phyloP scores from a whole-genome alignment of 257 asterid species.

The Capsicum chinense region DNA sequence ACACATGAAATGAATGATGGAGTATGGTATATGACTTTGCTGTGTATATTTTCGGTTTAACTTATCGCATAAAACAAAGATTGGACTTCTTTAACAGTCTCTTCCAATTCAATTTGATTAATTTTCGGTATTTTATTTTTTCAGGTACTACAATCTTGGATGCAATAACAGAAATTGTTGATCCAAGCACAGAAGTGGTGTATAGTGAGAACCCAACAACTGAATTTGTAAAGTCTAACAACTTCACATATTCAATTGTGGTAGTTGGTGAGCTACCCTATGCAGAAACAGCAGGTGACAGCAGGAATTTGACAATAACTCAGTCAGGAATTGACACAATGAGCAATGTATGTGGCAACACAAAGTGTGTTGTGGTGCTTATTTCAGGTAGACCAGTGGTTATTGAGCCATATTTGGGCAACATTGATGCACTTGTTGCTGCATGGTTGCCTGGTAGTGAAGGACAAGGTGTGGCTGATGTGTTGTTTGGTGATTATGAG shows the following conservation, averaged over 20 bases:
- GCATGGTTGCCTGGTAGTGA: constrained; percentile 79
- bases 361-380: constrained; percentile 60
- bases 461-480: constrained; percentile 68
- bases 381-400: constrained; percentile 63
- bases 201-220: constrained; percentile 38
- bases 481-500: constrained; percentile 58
- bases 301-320: constrained; percentile 43
- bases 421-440: constrained; percentile 61
- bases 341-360: constrained; percentile 44
- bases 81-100: neutral
- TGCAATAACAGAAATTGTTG: constrained; percentile 40
- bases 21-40: neutral
- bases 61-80: neutral
- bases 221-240: constrained; percentile 37
- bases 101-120: neutral
- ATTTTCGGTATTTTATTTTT: neutral
- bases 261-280: constrained; percentile 66
- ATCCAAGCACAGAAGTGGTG: constrained; percentile 44
- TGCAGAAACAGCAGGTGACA: constrained; percentile 54
- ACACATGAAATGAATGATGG: neutral
- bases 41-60: no score
- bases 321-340: constrained; percentile 46
- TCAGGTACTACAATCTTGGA: constrained; percentile 58
- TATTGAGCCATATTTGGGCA: constrained; percentile 45
- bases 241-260: constrained; percentile 54